Conservation (phyloP, 106 monocot genomes). For the Apostasia shenzhenica region DNA sequence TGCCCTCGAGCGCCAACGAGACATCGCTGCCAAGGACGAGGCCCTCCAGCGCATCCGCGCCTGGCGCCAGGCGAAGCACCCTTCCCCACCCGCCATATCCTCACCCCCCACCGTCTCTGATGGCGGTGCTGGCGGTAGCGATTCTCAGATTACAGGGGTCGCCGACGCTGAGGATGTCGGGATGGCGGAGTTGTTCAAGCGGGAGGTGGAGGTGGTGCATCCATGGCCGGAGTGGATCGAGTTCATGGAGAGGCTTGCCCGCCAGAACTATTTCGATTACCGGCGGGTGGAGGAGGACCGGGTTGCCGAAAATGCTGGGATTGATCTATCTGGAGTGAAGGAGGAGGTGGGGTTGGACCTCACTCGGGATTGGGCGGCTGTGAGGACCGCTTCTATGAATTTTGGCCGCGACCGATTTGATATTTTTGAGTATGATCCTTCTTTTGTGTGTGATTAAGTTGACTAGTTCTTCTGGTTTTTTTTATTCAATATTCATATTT, state of each 20-base stretch:
- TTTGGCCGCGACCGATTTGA: conserved; percentile 93
- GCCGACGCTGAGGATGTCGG: background rate
- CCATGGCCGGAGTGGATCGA: conserved; percentile 99
- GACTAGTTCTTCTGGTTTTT: background rate
- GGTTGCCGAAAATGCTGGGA: conserved; percentile 27
- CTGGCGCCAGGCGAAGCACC: conserved; percentile 49
- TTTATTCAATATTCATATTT: background rate
- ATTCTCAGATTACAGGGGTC: background rate
- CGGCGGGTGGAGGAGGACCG: conserved; percentile 31
- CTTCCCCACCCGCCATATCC: background rate
- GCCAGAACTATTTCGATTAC: conserved; percentile 71
- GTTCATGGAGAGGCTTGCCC: conserved; percentile 66
- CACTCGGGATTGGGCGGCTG: conserved; percentile 72
- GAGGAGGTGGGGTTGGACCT: conserved; percentile 60
- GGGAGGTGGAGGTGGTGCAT: conserved; percentile 81
- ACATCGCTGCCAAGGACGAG: conserved; percentile 44
- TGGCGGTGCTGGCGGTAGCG: background rate
- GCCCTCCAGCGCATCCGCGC: conserved; percentile 84
- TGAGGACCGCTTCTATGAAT: conserved; percentile 75
- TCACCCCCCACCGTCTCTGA: background rate
- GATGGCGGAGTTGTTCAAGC: conserved; percentile 2
- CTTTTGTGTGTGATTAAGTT: background rate
- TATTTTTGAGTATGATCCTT: conserved; percentile 51
- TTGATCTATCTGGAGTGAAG: conserved; percentile 37
- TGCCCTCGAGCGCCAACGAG: conserved; percentile 51